phyloP scores from a whole-genome alignment of 202 grass and related monocot genomes.

The Schoenoplectus tabernaemontani region DNA sequence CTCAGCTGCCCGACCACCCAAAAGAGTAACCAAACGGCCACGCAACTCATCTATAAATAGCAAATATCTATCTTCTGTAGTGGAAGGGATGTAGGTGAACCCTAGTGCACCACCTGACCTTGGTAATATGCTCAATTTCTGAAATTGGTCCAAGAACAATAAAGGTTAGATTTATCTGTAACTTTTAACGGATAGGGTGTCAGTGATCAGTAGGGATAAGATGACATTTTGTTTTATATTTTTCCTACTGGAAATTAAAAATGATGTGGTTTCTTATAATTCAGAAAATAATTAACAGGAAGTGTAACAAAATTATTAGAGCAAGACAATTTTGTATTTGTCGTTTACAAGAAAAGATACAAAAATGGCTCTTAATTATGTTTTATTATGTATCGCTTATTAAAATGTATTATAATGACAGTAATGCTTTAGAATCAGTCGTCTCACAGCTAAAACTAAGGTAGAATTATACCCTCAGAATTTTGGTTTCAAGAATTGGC shows the following conservation, averaged over 20 bases:
- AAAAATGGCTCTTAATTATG: background rate
- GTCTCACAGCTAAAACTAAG: background rate
- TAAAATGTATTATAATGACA: background rate
- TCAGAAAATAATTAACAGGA: background rate
- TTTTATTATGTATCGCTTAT: slow-evolving; percentile 11
- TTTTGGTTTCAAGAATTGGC: background rate
- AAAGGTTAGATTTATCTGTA: background rate
- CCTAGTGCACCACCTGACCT: slow-evolving; percentile 93
- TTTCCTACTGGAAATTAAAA: background rate
- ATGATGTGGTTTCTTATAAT: slow-evolving; percentile 10
- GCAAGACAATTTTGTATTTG: background rate
- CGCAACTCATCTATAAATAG: slow-evolving; percentile 93
- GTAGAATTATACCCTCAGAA: background rate
- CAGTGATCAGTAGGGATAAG: background rate
- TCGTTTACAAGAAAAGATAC: background rate
- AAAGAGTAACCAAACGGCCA: slow-evolving; percentile 85
- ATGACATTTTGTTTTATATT: background rate
- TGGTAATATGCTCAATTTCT: slow-evolving; percentile 98
- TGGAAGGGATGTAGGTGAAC: slow-evolving; percentile 88
- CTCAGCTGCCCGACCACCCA: slow-evolving; percentile 89
- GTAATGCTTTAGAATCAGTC: background rate
- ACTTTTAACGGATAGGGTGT: background rate
- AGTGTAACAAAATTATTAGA: background rate
- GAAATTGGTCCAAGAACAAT: background rate
- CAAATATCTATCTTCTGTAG: slow-evolving; percentile 83